phyloP scores from a whole-genome alignment of 1,284 basidiomycete species.

The Ustilago sp. region DNA sequence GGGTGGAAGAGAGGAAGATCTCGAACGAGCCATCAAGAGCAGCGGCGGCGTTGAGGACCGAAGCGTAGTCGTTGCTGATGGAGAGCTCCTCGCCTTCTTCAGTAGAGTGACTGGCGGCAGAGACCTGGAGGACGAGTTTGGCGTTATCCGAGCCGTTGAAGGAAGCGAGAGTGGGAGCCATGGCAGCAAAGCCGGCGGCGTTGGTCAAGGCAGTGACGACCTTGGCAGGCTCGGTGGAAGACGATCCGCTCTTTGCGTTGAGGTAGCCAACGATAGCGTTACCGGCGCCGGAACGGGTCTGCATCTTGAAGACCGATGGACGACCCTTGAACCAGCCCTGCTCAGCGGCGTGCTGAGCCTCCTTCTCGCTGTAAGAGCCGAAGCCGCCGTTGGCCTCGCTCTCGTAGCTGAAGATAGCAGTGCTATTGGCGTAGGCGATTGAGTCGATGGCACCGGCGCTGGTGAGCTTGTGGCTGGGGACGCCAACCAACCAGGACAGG shows the following conservation, averaged over 20 bases:
- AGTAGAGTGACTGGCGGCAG: constrained; percentile 60
- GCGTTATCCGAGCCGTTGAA: constrained; percentile 46
- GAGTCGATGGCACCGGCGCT: constrained; percentile 62
- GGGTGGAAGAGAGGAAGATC: constrained; percentile 62
- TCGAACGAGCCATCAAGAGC: constrained; percentile 60
- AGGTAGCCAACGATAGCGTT: constrained; percentile 67
- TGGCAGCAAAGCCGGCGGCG: constrained; percentile 62
- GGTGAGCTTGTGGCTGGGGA: constrained; percentile 49
- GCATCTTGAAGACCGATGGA: constrained; percentile 65
- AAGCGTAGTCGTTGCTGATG: constrained; percentile 67
- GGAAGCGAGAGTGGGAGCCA: constrained; percentile 65
- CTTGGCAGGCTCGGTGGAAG: constrained; percentile 43
- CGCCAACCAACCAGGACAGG: constrained; percentile 59
- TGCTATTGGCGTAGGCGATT: constrained; percentile 62
- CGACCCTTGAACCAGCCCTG: constrained; percentile 52
- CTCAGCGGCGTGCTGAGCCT: constrained; percentile 43
- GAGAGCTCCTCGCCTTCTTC: constrained; percentile 49
- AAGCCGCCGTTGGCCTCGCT: constrained; percentile 63
- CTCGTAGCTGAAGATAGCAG: constrained; percentile 68
- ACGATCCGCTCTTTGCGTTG: constrained; percentile 48
- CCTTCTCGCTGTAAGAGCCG: constrained; percentile 62
- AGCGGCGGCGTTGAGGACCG: constrained; percentile 62
- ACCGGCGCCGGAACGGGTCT: constrained; percentile 76
- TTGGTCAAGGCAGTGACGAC: constrained; percentile 66
- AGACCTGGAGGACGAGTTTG: constrained; percentile 67